Evolutionary conservation across 179 eudicot genomes (phyloP), one percentile per base, ranked within the genome.

Genomic region (Corrigiola litoralis): DNA sequence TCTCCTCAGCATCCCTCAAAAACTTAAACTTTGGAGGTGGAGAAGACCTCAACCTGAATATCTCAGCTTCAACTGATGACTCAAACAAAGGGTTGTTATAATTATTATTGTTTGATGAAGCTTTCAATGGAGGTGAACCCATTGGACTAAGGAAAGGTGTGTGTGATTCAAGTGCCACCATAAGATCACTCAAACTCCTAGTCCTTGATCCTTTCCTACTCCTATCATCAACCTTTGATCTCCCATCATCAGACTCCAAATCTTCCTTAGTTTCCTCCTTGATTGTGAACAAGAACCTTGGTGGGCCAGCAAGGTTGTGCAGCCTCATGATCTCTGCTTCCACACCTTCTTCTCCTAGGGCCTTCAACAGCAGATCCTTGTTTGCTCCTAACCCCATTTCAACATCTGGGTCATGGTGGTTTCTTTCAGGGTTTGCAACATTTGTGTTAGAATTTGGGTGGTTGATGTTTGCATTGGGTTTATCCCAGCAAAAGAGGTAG

Each of bases 1-100:
- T 92, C 77, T 92, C 95, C 70, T 92, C 98, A 1, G 98, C 98
- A 69, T 92, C 98, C 63, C 92, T 92, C 77, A 92, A 66, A 73
- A 92, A 92, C 84, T 90, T 90, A 66, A 92, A 92, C 61, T 80
- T 92, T 1, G 98, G 96, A 12, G 98, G 98, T 6, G 98, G 95
- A 2, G 98, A 92, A 54, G 88, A 79, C 49, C 83, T 76, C 64
- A 87, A 24, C 60, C 70, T 77, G 58, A 68, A 68, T 2, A 89
- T 5, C 49, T 91, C 97, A 7, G 82, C 80, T 49, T 92, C 96
- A 0, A 80, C 51, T 4, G 78, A 56, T 2, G 81, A 79, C 62
- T 92, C 98, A 73, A 89, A 89, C 25, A 92, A 74, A 36, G 98
- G 96, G 59, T 92, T 92, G 31, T 67, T 53, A 36, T 69, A 75